phyloP scores from a whole-genome alignment of 768 basidiomycete genomes.

The Russula emetica region DNA sequence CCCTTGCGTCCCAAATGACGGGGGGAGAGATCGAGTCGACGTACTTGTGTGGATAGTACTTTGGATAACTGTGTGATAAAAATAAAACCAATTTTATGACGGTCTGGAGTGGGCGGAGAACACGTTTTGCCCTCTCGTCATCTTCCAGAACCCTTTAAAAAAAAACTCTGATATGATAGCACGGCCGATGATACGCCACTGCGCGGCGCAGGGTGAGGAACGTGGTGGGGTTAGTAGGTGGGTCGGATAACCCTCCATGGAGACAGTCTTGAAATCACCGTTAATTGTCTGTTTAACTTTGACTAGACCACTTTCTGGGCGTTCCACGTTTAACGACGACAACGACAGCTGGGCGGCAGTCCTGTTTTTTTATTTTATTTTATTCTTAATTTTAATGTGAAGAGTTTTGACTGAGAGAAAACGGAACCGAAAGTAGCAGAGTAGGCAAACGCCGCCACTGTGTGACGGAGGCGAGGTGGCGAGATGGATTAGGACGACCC shows the following conservation, averaged over 20 bases:
- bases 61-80: not conserved
- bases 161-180: slow-evolving; percentile 1
- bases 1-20: not conserved
- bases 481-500: not conserved
- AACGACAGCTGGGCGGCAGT: not conserved
- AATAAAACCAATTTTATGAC: not conserved
- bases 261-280: not conserved
- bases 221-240: not conserved
- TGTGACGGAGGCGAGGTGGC: slow-evolving; percentile 11
- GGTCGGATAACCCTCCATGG: not conserved
- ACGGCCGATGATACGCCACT: slow-evolving; percentile 16
- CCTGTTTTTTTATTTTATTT: not conserved
- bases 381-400: not conserved
- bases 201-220: not conserved
- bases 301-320: slow-evolving; percentile 7
- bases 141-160: slow-evolving; percentile 14
- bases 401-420: not conserved
- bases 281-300: not conserved
- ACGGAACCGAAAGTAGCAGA: not conserved
- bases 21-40: not conserved
- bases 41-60: not conserved
- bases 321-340: slow-evolving; percentile 21
- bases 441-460: not conserved
- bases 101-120: slow-evolving; percentile 1
- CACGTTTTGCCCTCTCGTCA: slow-evolving; percentile 16